Conservation (phyloP, 148 eudicot genomes). For the Drosera capensis region DNA sequence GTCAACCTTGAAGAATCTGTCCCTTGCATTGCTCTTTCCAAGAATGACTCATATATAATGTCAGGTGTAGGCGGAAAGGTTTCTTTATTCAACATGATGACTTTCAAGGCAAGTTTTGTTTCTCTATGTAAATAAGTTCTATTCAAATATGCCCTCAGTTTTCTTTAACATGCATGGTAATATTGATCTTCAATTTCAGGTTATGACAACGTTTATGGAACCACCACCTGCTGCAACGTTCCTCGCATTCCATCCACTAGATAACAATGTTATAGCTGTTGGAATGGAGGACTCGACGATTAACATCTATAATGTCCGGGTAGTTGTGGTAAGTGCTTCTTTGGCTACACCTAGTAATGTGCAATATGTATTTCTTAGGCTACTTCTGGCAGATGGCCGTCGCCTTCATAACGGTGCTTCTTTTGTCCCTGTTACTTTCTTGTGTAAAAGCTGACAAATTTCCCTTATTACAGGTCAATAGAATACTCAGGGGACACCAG, state of each 20-base stretch:
- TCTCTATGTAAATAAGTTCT: not conserved
- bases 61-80: constrained; percentile 94
- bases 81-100: constrained; percentile 93
- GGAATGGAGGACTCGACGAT: constrained; percentile 96
- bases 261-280: constrained; percentile 92
- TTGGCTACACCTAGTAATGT: not conserved
- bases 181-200: constrained; percentile 22
- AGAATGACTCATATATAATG: constrained; percentile 96
- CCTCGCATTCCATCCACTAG: constrained; percentile 94
- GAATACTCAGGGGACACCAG: constrained; percentile 64
- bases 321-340: constrained; percentile 51
- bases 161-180: no score
- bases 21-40: constrained; percentile 91
- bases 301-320: constrained; percentile 90
- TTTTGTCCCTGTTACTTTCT: not conserved
- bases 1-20: constrained; percentile 84
- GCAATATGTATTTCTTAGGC: constrained; percentile 54
- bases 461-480: constrained; percentile 36
- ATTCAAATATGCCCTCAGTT: not conserved
- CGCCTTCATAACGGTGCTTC: no score
- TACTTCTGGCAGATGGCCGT: no score
- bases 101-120: constrained; percentile 53
- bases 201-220: constrained; percentile 89
- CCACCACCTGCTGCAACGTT: constrained; percentile 91
- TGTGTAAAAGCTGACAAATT: not conserved